Evolutionary conservation across 1,139 yeast species (phyloP), one percentile per base, ranked within the genome.

Genomic region (Yamadazyma oceani): DNA sequence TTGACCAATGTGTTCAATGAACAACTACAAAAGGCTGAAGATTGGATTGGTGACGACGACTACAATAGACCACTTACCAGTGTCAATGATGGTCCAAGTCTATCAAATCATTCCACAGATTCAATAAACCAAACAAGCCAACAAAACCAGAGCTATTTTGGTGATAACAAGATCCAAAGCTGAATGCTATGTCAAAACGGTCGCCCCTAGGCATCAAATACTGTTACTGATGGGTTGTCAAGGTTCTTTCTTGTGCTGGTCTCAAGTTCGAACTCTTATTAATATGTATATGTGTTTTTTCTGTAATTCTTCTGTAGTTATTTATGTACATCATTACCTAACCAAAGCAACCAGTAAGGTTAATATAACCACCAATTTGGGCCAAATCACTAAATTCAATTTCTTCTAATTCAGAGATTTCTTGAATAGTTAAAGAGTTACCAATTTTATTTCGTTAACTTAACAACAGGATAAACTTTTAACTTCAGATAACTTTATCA

Each of bases 1-100:
- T 82, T 92, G 24, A 88, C 89, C 44, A 75, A 74, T 35, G 90
- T 89, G 8, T 89, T 94, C 45, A 90, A 85, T 55, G 90, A 85
- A 29, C 89, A 90, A 38, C 67, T 92, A 42, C 84, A 78, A 35
- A 80, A 82, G 47, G 96, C 96, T 1, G 97, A 90, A 56, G 66
- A 70, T 24, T 90, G 97, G 97, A 78, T 80, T 6, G 78, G 72
- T 26, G 73, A 73, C 11, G 76, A 44, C 64, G 17, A 34, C 62
- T 6, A n/a, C 13, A 6, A 16, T 12, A 28, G 31, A 28, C 28
- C 9, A 12, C 5, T 29, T 16, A n/a, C 26, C 7, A 24, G 26
- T 24, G 13, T 5, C 10, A 24, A 11, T 24, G n/a, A 5, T 24
- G 5, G 13, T 11, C 5, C 7, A 24, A 11, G n/a, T 24, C n/a